phyloP scores from a whole-genome alignment of 2,329 filamentous ascomycete species.

The Tolypocladium guangdongense region DNA sequence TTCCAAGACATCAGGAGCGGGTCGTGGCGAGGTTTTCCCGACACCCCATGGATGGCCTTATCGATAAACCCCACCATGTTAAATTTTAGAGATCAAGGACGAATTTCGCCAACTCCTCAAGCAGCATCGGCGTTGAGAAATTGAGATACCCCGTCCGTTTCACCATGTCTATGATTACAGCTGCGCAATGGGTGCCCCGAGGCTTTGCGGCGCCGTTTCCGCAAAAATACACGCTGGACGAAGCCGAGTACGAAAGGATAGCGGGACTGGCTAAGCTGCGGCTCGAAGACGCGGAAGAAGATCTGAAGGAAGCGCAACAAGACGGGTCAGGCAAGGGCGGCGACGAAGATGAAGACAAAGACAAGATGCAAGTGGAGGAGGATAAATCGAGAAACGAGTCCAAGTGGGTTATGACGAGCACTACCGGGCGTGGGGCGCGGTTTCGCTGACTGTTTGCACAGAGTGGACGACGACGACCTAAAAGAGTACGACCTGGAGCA shows the following conservation, averaged over 20 bases:
- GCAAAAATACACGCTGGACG: constrained; percentile 63
- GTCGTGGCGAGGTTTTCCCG: constrained; percentile 13
- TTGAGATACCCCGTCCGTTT: neutral
- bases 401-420: constrained; percentile 1
- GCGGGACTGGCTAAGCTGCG: constrained; percentile 65
- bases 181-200: constrained; percentile 64
- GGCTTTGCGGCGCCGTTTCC: constrained; percentile 69
- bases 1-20: neutral
- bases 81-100: constrained; percentile 15
- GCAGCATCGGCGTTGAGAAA: constrained; percentile 2
- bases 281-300: constrained; percentile 84
- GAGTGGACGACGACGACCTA: constrained; percentile 69
- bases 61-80: constrained; percentile 28
- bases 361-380: constrained; percentile 19
- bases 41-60: constrained; percentile 13
- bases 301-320: constrained; percentile 61
- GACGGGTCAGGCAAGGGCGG: constrained; percentile 12
- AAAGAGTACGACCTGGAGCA: constrained; percentile 95
- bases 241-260: constrained; percentile 66
- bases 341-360: constrained; percentile 19
- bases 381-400: neutral
- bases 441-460: constrained; percentile 16
- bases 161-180: constrained; percentile 63
- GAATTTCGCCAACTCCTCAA: neutral
- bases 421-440: neutral